These are phyloP conservation scores for Citrus sp. DNA, from an alignment of 345 rosid species.

Conservation along the genomic window DNA sequence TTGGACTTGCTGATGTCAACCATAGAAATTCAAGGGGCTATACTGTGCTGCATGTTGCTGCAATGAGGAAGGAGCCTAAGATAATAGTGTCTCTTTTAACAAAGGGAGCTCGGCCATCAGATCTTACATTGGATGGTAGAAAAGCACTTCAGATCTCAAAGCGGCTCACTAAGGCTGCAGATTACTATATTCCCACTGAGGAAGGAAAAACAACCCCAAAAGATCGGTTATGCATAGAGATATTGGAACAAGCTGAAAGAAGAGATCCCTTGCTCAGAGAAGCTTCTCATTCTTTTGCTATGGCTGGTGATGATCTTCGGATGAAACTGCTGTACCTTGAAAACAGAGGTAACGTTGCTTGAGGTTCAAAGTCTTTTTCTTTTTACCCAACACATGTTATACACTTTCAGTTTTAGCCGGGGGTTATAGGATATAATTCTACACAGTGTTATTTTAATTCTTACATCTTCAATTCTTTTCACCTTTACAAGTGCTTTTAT, in stretches of 20 bases:
- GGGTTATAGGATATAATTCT: not conserved
- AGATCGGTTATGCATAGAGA: constrained; percentile 64
- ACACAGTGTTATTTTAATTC: not conserved
- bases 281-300: constrained; percentile 58
- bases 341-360: constrained; percentile 58
- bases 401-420: not conserved
- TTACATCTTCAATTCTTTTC: not conserved
- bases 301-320: constrained; percentile 69
- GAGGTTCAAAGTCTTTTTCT: not conserved
- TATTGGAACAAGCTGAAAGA: constrained; percentile 68
- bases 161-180: constrained; percentile 47
- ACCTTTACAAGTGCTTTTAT: not conserved
- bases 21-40: constrained; percentile 58
- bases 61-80: constrained; percentile 77
- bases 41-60: constrained; percentile 77
- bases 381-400: not conserved
- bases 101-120: constrained; percentile 70
- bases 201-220: constrained; percentile 36
- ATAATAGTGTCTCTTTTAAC: constrained; percentile 65
- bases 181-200: constrained; percentile 45
- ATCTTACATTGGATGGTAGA: constrained; percentile 66
- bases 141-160: constrained; percentile 72
- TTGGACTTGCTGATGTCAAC: constrained; percentile 69
- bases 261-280: constrained; percentile 58
- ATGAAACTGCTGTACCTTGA: constrained; percentile 71